These are phyloP conservation scores for Chalciporus pseudorubinellus DNA, from an alignment of 768 basidiomycete genomes.

Conservation along the genomic window DNA sequence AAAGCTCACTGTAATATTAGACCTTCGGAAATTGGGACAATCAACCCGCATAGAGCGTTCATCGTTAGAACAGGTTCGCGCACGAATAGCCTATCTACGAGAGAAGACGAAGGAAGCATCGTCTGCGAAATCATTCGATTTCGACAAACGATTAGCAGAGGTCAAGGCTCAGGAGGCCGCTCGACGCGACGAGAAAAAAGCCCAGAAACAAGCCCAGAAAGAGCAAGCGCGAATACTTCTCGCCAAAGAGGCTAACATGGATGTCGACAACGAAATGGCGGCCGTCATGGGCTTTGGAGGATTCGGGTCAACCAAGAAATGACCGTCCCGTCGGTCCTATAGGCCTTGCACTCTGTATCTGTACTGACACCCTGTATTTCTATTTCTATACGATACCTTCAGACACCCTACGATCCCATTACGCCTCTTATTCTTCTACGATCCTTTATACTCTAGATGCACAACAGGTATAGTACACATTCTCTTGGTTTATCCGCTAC, in stretches of 20 bases:
- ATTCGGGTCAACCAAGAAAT: conserved; percentile 86
- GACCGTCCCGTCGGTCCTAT: conserved; percentile 22
- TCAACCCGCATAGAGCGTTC: conserved; percentile 89
- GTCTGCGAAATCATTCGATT: conserved; percentile 89
- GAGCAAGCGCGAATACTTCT: conserved; percentile 68
- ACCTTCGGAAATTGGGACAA: conserved; percentile 92
- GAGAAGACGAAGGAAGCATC: conserved; percentile 85
- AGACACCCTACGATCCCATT: background rate
- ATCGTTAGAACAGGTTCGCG: conserved; percentile 88
- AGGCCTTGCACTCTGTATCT: conserved; percentile 1
- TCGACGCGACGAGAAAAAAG: conserved; percentile 69
- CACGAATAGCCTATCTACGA: conserved; percentile 82
- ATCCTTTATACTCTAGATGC: background rate
- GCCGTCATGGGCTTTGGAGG: conserved; percentile 90
- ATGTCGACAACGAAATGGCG: conserved; percentile 65
- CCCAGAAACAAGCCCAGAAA: conserved; percentile 75
- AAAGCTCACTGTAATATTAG: conserved; percentile 42
- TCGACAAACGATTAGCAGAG: conserved; percentile 83
- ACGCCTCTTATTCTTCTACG: background rate
- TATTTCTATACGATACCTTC: conserved; percentile 6
- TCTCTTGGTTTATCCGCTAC: background rate
- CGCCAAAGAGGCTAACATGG: conserved; percentile 46
- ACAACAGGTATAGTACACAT: conserved; percentile 24
- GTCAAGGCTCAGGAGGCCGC: conserved; percentile 71
- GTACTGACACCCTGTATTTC: conserved; percentile 18